phyloP scores from a whole-genome alignment of 176 grass and related monocot species.

The Juncus inflexus region DNA sequence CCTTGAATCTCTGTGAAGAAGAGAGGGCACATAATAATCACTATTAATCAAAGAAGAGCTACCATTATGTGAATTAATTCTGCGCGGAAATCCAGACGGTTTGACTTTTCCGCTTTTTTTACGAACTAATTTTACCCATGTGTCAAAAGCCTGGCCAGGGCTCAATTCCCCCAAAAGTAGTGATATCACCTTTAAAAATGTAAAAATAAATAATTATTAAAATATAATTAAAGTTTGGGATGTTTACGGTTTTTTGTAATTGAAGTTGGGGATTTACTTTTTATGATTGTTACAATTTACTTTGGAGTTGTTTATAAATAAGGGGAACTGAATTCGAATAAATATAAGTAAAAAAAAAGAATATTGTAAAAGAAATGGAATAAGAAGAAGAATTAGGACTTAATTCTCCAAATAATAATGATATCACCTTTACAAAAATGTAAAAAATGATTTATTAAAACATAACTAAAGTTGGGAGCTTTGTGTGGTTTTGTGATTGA shows the following conservation, averaged over 20 bases:
- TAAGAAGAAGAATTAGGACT: constrained; percentile 4
- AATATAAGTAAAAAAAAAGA: too few species aligned
- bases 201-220: constrained; percentile 17
- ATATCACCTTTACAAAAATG: constrained; percentile 55
- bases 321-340: too few species aligned
- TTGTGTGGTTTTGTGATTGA: too few species aligned
- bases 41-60: constrained; percentile 62
- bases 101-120: constrained; percentile 54
- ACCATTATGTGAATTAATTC: constrained; percentile 25
- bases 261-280: too few species aligned
- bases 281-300: too few species aligned
- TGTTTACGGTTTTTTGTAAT: too few species aligned
- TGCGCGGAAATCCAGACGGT: constrained; percentile 69
- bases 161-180: constrained; percentile 60
- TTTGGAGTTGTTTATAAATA: too few species aligned
- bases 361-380: too few species aligned
- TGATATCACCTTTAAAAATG: constrained; percentile 60
- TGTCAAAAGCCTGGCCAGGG: constrained; percentile 61
- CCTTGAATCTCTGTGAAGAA: constrained; percentile 44
- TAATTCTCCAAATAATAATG: constrained; percentile 59
- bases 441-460: constrained; percentile 17
- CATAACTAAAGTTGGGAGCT: too few species aligned
- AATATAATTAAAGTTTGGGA: too few species aligned
- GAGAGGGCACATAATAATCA: constrained; percentile 49
- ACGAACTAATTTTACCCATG: constrained; percentile 83